Evolutionary conservation across 352 stramenopile species (phyloP), one percentile per base, ranked within the genome.

Genomic region (Phytophthora palmivora): DNA sequence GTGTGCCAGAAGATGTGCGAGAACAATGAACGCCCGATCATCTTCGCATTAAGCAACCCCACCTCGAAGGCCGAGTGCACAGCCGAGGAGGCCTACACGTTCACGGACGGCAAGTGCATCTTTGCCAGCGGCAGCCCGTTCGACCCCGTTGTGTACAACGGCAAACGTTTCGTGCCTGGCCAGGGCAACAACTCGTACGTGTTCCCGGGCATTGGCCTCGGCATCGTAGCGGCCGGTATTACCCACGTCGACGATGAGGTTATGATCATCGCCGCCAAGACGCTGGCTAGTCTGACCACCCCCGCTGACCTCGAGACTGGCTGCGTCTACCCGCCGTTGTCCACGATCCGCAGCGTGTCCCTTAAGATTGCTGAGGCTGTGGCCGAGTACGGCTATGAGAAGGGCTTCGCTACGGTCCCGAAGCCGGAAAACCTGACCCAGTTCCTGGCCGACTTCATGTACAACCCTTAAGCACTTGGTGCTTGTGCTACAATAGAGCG

Each of bases 151-250:
- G 67, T 88, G 63, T 80, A 97, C 52, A 88, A 97, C 59, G 95
- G 89, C 49, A 81, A 92, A 63, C 88, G 70, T 15, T 93, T 79
- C 52, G 76, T 94, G 43, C 92, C 92, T 24, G 86, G 87, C 37
- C 92, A 98, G 70, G 87, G 89, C 70, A 98, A 98, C 84, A 98
- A 98, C 78, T 93, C 96, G 72, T 99, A 98, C 77, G 92, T 99
- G 63, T 99, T 99, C 82, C 96, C 97, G 18, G 97, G 96, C 45
- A 82, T 99, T 53, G 97, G 95, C 19, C 83, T 99, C 4, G 96
- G 92, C 34, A 95, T 94, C 18, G 90, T 98, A n/a, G 77, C 96
- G 5, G 91, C 79, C 30, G 88, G 82, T 4, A 46, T 94, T 28
- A 92, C 81, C 14, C 81, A 87, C 63, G 82, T 94, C 28, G 75